These are phyloP conservation scores for Camelina hispida DNA, from an alignment of 345 rosid genomes.

Conservation along the genomic window DNA sequence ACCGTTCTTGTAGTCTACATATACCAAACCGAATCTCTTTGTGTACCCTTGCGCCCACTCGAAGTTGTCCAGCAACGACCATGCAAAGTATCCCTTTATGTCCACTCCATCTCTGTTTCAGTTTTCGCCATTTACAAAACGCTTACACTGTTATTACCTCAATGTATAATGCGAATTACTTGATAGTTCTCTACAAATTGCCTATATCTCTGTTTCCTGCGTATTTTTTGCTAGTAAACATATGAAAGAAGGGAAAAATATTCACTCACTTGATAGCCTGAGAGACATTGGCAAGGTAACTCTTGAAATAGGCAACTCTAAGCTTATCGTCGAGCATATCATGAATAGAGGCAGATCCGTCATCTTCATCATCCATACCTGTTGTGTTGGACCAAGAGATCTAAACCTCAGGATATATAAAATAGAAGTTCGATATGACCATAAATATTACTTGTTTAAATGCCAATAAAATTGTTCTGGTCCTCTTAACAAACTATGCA, in stretches of 20 bases:
- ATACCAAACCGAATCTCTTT: conserved; percentile 87
- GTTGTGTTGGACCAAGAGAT: conserved; percentile 32
- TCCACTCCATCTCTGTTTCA: conserved; percentile 75
- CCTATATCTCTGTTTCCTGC: background rate
- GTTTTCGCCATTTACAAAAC: background rate
- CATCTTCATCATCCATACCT: conserved; percentile 97
- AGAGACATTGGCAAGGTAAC: conserved; percentile 74
- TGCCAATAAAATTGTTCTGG: background rate
- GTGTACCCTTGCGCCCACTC: conserved; percentile 97
- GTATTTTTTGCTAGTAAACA: background rate
- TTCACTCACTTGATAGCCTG: conserved; percentile 66
- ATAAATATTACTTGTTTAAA: background rate
- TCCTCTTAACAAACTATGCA: conserved; percentile 3
- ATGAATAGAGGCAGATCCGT: conserved; percentile 57
- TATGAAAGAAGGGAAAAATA: conserved; percentile 11
- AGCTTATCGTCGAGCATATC: conserved; percentile 88
- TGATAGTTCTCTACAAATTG: background rate
- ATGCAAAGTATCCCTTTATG: conserved; percentile 88
- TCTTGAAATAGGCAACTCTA: conserved; percentile 68
- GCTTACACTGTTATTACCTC: conserved; percentile 9
- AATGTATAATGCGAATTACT: background rate
- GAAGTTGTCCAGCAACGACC: conserved; percentile 93
- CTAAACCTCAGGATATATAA: background rate
- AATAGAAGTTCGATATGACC: conserved; percentile 4
- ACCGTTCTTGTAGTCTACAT: conserved; percentile 85